Evolutionary conservation across 345 rosid species (phyloP).

Genomic region (Brassica carinata): DNA sequence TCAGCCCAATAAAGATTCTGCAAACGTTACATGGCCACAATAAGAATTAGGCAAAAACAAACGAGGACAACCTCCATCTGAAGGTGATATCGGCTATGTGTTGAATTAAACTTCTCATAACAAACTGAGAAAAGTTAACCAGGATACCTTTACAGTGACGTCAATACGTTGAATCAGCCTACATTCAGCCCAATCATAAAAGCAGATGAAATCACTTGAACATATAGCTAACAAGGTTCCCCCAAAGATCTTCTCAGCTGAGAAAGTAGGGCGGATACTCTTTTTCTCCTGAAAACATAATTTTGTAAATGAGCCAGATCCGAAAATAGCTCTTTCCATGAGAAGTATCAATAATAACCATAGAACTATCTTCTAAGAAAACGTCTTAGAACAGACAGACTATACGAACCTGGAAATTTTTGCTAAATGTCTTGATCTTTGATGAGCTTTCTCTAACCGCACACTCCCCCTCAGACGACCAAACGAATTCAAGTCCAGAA

Average conservation of each 20-base stretch:
- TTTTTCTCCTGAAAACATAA: conserved; percentile 74
- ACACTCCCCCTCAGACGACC: conserved; percentile 98
- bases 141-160: conserved; percentile 86
- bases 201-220: conserved; percentile 95
- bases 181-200: conserved; percentile 99
- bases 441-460: conserved; percentile 98
- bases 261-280: conserved; percentile 91
- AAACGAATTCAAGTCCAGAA: conserved; percentile 93
- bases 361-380: neutral
- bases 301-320: conserved; percentile 31
- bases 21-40: conserved; percentile 26
- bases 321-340: conserved; percentile 2
- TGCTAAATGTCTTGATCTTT: conserved; percentile 86
- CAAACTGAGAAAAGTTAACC: conserved; percentile 13
- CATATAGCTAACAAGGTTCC: conserved; percentile 96
- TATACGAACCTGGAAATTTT: conserved; percentile 82
- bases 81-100: conserved; percentile 13
- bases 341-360: conserved; percentile 16
- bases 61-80: conserved; percentile 11
- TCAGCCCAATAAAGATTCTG: conserved; percentile 99
- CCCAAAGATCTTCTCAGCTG: conserved; percentile 87
- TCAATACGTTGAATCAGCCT: conserved; percentile 96
- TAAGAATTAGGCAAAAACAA: conserved; percentile 22
- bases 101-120: conserved; percentile 15
- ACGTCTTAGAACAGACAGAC: neutral